Evolutionary conservation across 805 yeast species (phyloP), one percentile per base, ranked within the genome.

Genomic region (Saturnispora kantuleensis): DNA sequence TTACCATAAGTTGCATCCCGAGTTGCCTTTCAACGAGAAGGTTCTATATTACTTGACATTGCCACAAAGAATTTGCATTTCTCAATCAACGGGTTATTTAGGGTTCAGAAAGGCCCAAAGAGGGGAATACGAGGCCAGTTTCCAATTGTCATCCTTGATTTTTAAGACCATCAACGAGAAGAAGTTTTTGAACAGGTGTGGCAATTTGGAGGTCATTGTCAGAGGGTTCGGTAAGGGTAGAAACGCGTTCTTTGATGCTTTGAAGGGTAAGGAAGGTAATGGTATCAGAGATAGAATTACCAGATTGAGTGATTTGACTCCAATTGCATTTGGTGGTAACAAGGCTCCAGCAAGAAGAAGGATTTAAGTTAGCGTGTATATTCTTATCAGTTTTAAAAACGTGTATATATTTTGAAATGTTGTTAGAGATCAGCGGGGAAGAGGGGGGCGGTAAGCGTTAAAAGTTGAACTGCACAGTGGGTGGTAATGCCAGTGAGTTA

Each of bases 51-150:
- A 82, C 65, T 68, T 86, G 53, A 78, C 82, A 50, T 74, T 89
- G 40, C 93, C 88, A 21, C 90, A 89, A 63, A 81, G 77, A 50
- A 79, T 82, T 28, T 72, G 76, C 51, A 59, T 81, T 38, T 76
- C 81, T 17, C 66, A 85, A 41, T 75, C 86, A 7, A 82, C 96
- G 0, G 98, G 98, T 42, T 77, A 76, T 58, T 69, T 87, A 42
- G 98, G 97, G 3, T 90, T 88, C 70, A 76, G 87, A 57, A 87
- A 88, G 57, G 77, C 93, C 13, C 87, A 87, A 46, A 79, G 96
- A 64, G 86, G 94, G 40, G 95, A 87, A 62, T 86, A 85, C 57
- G 98, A 90, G 65, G 96, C 96, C 1, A 83, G 83, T 11, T 89
- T 82, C 69, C 96, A 88, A 62, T 81, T 90, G 9, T 69, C 88